Percentiles rank a stretch among this genome's conserved stretches.
Conservation (phyloP, 176 grass and related monocot genomes). For the Elymus sibiricus region DNA sequence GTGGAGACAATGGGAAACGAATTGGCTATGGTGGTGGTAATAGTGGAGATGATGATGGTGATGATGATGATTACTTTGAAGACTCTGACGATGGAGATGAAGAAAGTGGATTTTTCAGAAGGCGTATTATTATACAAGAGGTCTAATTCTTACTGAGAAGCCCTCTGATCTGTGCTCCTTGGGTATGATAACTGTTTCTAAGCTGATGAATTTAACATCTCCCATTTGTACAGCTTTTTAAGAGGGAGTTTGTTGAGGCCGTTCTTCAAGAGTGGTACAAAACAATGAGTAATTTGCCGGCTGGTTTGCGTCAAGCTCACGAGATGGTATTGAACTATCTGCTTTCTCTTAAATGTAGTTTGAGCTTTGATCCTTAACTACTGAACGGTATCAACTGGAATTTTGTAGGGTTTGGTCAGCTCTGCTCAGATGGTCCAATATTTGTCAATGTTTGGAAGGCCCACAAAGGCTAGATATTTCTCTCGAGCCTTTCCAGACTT, state of each 20-base stretch:
- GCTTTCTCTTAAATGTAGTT: neutral
- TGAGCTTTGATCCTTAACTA: constrained; percentile 10
- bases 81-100: constrained; percentile 71
- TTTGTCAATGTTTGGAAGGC: constrained; percentile 60
- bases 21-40: constrained; percentile 68
- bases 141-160: constrained; percentile 17
- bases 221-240: constrained; percentile 48
- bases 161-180: neutral
- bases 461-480: constrained; percentile 58
- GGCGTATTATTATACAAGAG: constrained; percentile 57
- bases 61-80: constrained; percentile 77
- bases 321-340: constrained; percentile 50
- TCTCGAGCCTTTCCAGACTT: constrained; percentile 60
- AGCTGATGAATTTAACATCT: constrained; percentile 2
- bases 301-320: constrained; percentile 73
- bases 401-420: constrained; percentile 60
- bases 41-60: constrained; percentile 66
- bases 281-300: constrained; percentile 57
- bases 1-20: constrained; percentile 68
- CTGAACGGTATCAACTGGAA: neutral
- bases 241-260: constrained; percentile 75
- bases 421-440: constrained; percentile 68
- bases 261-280: constrained; percentile 81
- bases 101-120: constrained; percentile 61
- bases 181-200: neutral